These are phyloP conservation scores for Breviolum minutum DNA, from an alignment of 73 alveolate genomes.

Conservation along the genomic window DNA sequence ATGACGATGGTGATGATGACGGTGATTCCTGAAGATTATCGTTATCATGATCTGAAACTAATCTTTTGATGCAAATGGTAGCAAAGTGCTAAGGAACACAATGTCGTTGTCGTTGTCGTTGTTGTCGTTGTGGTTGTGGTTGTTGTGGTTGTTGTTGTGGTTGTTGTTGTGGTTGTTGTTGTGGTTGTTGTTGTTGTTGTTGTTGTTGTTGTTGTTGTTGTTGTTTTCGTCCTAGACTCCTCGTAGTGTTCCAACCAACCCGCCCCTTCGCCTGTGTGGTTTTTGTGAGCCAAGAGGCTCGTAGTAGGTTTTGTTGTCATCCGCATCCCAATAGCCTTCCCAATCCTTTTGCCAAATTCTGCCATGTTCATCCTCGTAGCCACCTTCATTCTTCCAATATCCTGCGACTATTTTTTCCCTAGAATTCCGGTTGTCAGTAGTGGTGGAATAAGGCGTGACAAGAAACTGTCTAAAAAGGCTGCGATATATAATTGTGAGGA, in stretches of 20 bases:
- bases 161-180: not conserved
- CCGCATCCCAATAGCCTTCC: constrained; percentile 59
- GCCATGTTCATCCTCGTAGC: constrained; percentile 70
- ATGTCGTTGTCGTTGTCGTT: no score
- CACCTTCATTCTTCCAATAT: constrained; percentile 61
- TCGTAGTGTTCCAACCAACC: not conserved
- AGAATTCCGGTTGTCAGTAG: not conserved
- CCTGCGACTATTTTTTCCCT: not conserved
- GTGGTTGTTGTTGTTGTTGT: not conserved
- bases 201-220: not conserved
- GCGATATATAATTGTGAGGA: no score
- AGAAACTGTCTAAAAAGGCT: not conserved
- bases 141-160: not conserved
- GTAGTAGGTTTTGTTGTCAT: constrained; percentile 13
- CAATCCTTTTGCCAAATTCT: constrained; percentile 49
- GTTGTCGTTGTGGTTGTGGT: not conserved
- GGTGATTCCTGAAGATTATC: no score
- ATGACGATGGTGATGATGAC: no score
- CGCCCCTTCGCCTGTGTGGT: not conserved
- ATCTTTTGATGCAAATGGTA: no score
- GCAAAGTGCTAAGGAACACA: no score
- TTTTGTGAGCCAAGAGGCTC: constrained; percentile 4
- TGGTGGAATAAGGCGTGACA: not conserved
- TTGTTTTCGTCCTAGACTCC: not conserved
- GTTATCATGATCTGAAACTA: no score